A percentile compares a stretch with the other conserved stretches of the same genome.
phyloP scores from a whole-genome alignment of 2,329 filamentous ascomycete species.

The Elsinoe necatrix region DNA sequence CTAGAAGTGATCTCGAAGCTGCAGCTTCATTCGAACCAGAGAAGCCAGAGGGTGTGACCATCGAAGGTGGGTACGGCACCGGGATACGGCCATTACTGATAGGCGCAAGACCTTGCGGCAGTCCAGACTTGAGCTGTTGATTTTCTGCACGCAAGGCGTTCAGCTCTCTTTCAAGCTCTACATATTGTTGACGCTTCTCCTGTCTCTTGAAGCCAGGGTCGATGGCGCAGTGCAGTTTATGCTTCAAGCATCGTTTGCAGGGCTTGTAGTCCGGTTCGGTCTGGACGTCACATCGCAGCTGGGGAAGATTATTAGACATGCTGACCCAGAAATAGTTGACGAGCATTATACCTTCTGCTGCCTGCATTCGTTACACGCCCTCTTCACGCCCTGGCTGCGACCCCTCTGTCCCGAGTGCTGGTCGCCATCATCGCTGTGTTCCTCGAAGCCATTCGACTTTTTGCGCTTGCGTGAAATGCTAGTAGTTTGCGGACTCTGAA shows the following conservation, averaged over 20 bases:
- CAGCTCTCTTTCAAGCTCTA: slow-evolving; percentile 79
- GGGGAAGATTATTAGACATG: slow-evolving; percentile 21
- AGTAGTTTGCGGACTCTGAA: slow-evolving; percentile 12
- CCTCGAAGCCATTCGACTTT: slow-evolving; percentile 18
- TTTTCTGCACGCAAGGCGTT: slow-evolving; percentile 42
- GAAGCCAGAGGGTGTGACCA: slow-evolving; percentile 20
- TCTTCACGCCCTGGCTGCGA: slow-evolving; percentile 55
- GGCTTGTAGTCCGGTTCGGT: slow-evolving; percentile 65
- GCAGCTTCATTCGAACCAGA: slow-evolving; percentile 32
- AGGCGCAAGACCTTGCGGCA: slow-evolving; percentile 15
- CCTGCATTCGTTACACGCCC: slow-evolving; percentile 76
- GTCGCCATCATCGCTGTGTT: slow-evolving; percentile 15
- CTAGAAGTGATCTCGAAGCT: slow-evolving; percentile 30
- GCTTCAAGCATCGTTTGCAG: slow-evolving; percentile 68
- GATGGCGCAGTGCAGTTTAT: slow-evolving; percentile 76
- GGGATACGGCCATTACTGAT: slow-evolving; percentile 14
- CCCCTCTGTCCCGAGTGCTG: slow-evolving; percentile 27
- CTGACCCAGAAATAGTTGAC: slow-evolving; percentile 24
- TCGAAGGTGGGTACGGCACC: not conserved
- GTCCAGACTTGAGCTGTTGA: slow-evolving; percentile 14
- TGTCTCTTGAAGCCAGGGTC: slow-evolving; percentile 81
- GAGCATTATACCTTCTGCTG: slow-evolving; percentile 62
- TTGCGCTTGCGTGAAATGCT: slow-evolving; percentile 18
- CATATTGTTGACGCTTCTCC: slow-evolving; percentile 73
- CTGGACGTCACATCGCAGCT: slow-evolving; percentile 76